These are phyloP conservation scores for Lactarius hatsudake DNA, from an alignment of 768 basidiomycete genomes.

Conservation along the genomic window DNA sequence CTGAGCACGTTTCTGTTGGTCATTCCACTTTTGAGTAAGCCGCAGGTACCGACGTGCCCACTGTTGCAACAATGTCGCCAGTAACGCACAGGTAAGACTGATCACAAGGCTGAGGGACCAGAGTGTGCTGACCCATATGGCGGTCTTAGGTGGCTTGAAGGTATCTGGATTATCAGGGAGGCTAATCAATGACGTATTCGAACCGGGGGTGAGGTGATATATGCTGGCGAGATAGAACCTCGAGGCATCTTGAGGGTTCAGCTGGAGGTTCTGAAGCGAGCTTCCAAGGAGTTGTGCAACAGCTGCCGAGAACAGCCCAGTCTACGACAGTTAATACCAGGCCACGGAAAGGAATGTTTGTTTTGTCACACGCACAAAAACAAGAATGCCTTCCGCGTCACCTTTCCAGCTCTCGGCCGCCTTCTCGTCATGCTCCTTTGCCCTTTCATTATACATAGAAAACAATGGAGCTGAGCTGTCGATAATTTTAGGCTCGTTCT, in stretches of 20 bases:
- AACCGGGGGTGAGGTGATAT: background rate
- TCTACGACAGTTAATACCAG: background rate
- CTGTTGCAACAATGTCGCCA: background rate
- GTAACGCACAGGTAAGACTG: background rate
- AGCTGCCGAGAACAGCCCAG: conserved; percentile 4
- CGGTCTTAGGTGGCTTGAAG: background rate
- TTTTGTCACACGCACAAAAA: conserved; percentile 12
- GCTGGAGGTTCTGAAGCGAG: background rate
- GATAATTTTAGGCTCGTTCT: background rate
- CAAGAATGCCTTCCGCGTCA: conserved; percentile 2
- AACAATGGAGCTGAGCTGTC: background rate
- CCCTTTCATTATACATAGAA: background rate
- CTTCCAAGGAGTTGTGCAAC: conserved; percentile 1
- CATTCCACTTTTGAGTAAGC: background rate
- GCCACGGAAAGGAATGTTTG: too few species aligned
- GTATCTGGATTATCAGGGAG: background rate
- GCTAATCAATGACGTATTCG: background rate
- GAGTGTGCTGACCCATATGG: background rate
- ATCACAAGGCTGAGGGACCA: background rate
- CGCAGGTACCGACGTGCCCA: background rate
- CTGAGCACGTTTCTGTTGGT: background rate
- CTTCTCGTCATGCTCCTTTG: background rate
- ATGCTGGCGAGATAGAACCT: conserved; percentile 6
- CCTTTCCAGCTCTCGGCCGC: conserved; percentile 7
- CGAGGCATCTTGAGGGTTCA: background rate